Base-by-base conservation (phyloP, 495 filamentous ascomycete genomes). In the Aspergillus asperescens region DNA sequence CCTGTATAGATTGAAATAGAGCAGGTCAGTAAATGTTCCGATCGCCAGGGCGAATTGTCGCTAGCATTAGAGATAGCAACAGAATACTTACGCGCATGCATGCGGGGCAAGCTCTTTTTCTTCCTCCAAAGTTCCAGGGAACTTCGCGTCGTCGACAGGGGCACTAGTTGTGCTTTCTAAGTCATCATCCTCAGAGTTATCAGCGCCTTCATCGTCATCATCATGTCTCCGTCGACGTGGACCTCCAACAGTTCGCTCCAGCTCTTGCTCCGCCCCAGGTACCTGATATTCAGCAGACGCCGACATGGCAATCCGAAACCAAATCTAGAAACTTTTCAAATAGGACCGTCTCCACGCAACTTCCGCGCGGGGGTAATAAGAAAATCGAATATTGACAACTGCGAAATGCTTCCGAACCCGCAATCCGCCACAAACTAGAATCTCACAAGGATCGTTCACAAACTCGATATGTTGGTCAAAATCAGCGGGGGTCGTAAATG, bases 61-160 rank as follows among this genome's bases (percentile, higher is more conserved):
- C 19, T 0, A 5, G 8, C 32, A 50, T 18, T 1, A 24, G 25
- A 22, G 32, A 20, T 22, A 10, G 22, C 34, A 25, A 19, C 8
- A 1, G 37, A 24, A 29, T 34, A 85, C 89, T 77, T 78, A 94
- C 83, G 93, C 89, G 89, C 93, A 99, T 54, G 93, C 93, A 78
- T 99, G 92, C 50, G 87, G 76, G 35, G 93, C 93, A 29, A 97
- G 81, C 67, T 96, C 90, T 57, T 90, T 90, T 57, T 96, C 90
- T 62, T 95, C 92, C 62, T 89, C 85, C 9, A 80, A 73, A 47
- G 81, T 77, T 54, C 81, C 76, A 39, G 83, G 67, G 35, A 76
- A 80, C 49, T 90, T 79, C 53, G 78, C 76, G 61, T 86, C 86
- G 56, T 83, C 81, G 49, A 85, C 86, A 29, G 87, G 83, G 39